Conservation (phyloP, 1,139 yeast species). For the Sugiyamaella novakii region DNA sequence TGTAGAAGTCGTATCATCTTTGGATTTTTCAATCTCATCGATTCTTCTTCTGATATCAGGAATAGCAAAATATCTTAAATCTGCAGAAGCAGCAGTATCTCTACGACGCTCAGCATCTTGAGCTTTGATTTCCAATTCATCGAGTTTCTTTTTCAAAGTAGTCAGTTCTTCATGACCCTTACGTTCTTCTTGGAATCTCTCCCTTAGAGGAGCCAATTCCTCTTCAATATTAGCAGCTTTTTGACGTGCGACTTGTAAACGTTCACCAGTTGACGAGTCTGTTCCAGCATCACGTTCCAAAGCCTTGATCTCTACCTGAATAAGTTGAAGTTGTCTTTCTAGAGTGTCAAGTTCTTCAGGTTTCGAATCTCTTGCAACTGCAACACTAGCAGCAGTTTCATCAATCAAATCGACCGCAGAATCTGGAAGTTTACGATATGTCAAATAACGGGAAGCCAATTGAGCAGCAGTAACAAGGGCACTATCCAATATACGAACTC, state of each 20-base stretch:
- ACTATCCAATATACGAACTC: constrained; percentile 93
- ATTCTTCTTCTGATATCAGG: constrained; percentile 86
- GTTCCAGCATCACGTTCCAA: constrained; percentile 94
- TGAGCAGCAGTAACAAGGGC: constrained; percentile 96
- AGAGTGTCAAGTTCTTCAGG: constrained; percentile 94
- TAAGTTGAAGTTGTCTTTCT: constrained; percentile 86
- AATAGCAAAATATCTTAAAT: constrained; percentile 90
- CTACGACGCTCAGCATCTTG: constrained; percentile 95
- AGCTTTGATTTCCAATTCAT: constrained; percentile 90
- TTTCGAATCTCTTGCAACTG: constrained; percentile 96
- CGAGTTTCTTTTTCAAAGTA: constrained; percentile 83
- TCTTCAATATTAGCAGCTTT: constrained; percentile 84
- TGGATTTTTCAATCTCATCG: constrained; percentile 72
- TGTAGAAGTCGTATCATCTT: constrained; percentile 55
- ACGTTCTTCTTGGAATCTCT: constrained; percentile 83
- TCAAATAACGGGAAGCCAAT: constrained; percentile 89
- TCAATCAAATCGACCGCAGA: constrained; percentile 97
- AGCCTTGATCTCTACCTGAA: constrained; percentile 95
- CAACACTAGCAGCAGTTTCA: constrained; percentile 96
- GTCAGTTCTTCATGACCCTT: constrained; percentile 90
- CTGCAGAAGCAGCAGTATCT: constrained; percentile 94
- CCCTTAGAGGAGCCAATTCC: constrained; percentile 80
- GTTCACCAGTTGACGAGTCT: constrained; percentile 82
- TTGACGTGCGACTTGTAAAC: constrained; percentile 75
- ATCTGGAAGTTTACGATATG: constrained; percentile 95